A percentile compares a stretch with the other conserved stretches of the same genome.
These are phyloP conservation scores for Podospora fimiseda DNA, from an alignment of 495 filamentous ascomycete species.

Conservation along the genomic window DNA sequence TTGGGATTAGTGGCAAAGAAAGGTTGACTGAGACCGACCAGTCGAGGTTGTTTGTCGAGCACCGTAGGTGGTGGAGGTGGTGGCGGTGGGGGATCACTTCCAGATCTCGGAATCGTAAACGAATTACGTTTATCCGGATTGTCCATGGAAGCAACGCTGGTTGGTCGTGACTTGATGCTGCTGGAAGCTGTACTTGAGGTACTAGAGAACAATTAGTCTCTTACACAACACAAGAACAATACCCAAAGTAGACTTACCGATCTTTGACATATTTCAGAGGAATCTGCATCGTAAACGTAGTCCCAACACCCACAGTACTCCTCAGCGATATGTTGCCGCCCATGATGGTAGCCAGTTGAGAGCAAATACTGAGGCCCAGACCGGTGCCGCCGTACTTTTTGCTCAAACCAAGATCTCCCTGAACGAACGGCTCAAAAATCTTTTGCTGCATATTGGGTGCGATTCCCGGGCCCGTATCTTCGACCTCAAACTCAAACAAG, in stretches of 20 bases:
- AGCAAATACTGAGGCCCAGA: slow-evolving; percentile 83
- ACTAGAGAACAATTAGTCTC: slow-evolving; percentile 32
- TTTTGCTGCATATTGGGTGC: slow-evolving; percentile 64
- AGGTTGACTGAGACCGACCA: slow-evolving; percentile 78
- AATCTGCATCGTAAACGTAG: slow-evolving; percentile 76
- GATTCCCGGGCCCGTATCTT: slow-evolving; percentile 90
- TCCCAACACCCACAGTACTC: slow-evolving; percentile 68
- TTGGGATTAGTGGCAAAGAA: slow-evolving; percentile 64
- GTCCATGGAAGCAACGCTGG: slow-evolving; percentile 72
- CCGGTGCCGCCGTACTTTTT: slow-evolving; percentile 90
- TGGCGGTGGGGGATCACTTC: slow-evolving; percentile 25
- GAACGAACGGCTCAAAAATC: slow-evolving; percentile 92
- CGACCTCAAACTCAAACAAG: slow-evolving; percentile 78
- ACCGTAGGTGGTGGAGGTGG: slow-evolving; percentile 18
- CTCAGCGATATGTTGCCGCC: slow-evolving; percentile 65
- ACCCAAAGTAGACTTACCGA: slow-evolving; percentile 36
- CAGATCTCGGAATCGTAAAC: slow-evolving; percentile 23
- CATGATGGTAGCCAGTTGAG: slow-evolving; percentile 79
- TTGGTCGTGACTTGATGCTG: slow-evolving; percentile 59
- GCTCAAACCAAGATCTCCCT: slow-evolving; percentile 80
- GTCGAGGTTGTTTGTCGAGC: slow-evolving; percentile 57
- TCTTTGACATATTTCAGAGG: slow-evolving; percentile 74
- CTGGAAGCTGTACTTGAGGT: slow-evolving; percentile 42
- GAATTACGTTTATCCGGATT: slow-evolving; percentile 42
- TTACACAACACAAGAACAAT: background rate